A percentile compares a stretch with the other conserved stretches of the same genome.
Conservation (phyloP, 257 asterid genomes). For the Thymus mandschuricus region DNA sequence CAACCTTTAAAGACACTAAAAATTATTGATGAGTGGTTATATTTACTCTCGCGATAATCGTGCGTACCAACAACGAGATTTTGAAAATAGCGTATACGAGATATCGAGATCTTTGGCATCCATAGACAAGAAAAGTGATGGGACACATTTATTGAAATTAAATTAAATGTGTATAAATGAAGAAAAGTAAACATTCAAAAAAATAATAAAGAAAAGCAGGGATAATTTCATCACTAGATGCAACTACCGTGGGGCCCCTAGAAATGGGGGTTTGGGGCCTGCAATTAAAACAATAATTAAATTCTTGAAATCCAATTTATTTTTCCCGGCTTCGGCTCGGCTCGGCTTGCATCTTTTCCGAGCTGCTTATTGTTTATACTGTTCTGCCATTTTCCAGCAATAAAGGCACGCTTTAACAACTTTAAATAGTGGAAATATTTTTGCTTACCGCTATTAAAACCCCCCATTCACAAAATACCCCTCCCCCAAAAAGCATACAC, state of each 20-base stretch:
- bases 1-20: no score
- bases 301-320: not conserved
- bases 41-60: constrained; percentile 6
- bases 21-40: no score
- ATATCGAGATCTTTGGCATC: constrained; percentile 6
- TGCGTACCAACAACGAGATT: not conserved
- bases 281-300: not conserved
- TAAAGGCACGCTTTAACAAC: no score
- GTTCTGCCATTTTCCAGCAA: no score
- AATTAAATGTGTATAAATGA: not conserved
- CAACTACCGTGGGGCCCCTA: constrained; percentile 23
- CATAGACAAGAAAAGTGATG: constrained; percentile 15
- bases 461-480: no score
- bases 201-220: not conserved
- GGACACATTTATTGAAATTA: constrained; percentile 9
- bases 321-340: constrained; percentile 7
- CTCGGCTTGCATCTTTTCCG: not conserved
- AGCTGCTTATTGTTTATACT: not conserved
- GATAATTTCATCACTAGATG: constrained; percentile 24
- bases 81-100: not conserved
- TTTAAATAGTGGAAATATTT: no score
- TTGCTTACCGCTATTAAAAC: no score
- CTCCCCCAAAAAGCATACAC: no score
- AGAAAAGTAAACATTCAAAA: constrained; percentile 13
- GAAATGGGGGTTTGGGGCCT: not conserved